These are phyloP conservation scores for Globisporangium ultimum DNA, from an alignment of 352 stramenopile genomes.

Conservation along the genomic window DNA sequence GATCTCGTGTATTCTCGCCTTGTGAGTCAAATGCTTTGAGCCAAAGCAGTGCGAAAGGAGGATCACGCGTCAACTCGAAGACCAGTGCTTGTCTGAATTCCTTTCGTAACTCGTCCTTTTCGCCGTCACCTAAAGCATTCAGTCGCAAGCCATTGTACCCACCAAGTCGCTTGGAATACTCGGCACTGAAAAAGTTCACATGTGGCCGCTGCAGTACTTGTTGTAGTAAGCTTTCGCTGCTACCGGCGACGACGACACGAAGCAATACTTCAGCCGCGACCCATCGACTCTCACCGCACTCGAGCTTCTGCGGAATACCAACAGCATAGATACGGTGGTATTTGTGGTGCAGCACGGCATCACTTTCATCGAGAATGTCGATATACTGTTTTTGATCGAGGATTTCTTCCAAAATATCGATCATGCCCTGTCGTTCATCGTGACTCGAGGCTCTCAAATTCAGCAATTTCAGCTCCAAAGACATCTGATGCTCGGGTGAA, in stretches of 20 bases:
- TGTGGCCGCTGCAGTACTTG: conserved; percentile 40
- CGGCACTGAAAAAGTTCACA: conserved; percentile 24
- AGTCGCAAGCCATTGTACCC: conserved; percentile 44
- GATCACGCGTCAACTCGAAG: conserved; percentile 53
- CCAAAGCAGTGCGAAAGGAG: conserved; percentile 70
- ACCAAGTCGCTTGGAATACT: conserved; percentile 34
- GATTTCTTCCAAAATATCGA: conserved; percentile 31
- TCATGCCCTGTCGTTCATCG: conserved; percentile 7
- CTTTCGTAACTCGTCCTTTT: conserved; percentile 13
- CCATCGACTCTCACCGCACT: conserved; percentile 47
- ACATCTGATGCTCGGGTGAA: conserved; percentile 85
- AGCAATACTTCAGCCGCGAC: conserved; percentile 50
- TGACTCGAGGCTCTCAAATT: conserved; percentile 31
- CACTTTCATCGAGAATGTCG: conserved; percentile 87
- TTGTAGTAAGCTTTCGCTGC: conserved; percentile 11
- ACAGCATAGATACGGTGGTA: conserved; percentile 90
- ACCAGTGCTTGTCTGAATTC: conserved; percentile 41
- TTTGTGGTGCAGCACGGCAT: conserved; percentile 83
- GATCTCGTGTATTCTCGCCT: conserved; percentile 1
- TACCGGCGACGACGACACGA: conserved; percentile 12
- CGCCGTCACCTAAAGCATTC: conserved; percentile 16
- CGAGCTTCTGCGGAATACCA: conserved; percentile 41
- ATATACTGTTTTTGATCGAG: conserved; percentile 47
- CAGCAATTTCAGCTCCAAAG: conserved; percentile 79
- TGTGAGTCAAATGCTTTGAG: conserved; percentile 25